Percentiles rank a stretch among this genome's conserved stretches.
Conservation (phyloP, 2,329 filamentous ascomycete species). For the Leptographium procerum region DNA sequence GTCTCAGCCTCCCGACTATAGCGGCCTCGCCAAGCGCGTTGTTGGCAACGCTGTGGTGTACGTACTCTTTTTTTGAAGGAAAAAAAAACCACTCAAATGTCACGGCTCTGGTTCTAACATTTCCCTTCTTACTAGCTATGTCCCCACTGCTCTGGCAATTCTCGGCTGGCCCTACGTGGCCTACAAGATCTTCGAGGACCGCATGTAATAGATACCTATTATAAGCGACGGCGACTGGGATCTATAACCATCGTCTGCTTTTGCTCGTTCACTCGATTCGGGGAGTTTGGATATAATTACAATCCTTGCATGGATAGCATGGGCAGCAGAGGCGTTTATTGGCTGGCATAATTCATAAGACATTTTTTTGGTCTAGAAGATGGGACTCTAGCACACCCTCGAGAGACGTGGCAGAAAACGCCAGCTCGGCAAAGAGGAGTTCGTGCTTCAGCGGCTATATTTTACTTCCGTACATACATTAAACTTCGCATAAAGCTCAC, state of each 20-base stretch:
- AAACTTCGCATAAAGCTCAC: background rate
- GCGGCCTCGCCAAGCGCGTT: constrained; percentile 21
- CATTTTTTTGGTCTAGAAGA: background rate
- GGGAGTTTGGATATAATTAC: background rate
- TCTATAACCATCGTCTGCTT: too few relatives aligned
- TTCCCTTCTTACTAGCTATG: constrained; percentile 18
- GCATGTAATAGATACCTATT: background rate
- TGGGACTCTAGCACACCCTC: background rate
- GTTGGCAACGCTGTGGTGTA: constrained; percentile 23
- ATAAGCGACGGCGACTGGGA: too few relatives aligned
- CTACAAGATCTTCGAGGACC: background rate
- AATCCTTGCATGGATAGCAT: background rate
- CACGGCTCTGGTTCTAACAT: background rate
- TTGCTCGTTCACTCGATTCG: background rate
- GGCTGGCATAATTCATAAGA: background rate
- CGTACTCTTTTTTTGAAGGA: constrained; percentile 9
- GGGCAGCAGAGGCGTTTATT: background rate
- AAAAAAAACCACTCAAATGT: too few relatives aligned
- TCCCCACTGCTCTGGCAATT: constrained; percentile 21
- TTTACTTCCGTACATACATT: background rate
- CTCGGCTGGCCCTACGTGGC: constrained; percentile 26
- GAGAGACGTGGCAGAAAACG: background rate
- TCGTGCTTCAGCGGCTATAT: background rate
- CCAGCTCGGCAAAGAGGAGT: too few relatives aligned
- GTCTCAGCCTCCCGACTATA: constrained; percentile 25